A percentile compares a stretch with the other conserved stretches of the same genome.
Conservation (phyloP, 2,329 filamentous ascomycete genomes). For the Aureobasidium lini region DNA sequence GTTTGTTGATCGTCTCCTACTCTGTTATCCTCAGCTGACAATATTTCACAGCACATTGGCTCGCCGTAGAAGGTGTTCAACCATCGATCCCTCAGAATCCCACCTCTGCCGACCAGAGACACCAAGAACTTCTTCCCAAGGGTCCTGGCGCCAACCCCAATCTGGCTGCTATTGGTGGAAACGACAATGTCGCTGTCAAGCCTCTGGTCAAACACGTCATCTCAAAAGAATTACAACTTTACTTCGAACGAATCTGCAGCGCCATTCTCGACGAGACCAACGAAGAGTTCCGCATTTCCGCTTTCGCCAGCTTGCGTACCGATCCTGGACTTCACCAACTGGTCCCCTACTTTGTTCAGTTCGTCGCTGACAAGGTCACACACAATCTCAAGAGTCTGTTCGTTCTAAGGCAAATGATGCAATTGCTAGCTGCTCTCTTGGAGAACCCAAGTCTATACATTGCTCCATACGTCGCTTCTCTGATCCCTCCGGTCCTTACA, state of each 20-base stretch:
- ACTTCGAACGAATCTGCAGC: slow-evolving; percentile 90
- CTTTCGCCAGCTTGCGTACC: slow-evolving; percentile 73
- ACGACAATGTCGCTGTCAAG: slow-evolving; percentile 76
- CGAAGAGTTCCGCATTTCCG: slow-evolving; percentile 79
- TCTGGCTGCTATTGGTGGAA: slow-evolving; percentile 72
- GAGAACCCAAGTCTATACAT: slow-evolving; percentile 74
- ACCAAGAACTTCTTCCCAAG: slow-evolving; percentile 81
- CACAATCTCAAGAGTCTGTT: slow-evolving; percentile 88
- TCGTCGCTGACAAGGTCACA: slow-evolving; percentile 91
- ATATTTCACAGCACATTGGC: slow-evolving; percentile 71
- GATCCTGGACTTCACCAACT: slow-evolving; percentile 94
- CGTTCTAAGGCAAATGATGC: slow-evolving; percentile 84
- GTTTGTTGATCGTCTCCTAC: slow-evolving; percentile 40
- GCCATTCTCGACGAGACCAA: slow-evolving; percentile 83
- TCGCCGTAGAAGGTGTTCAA: slow-evolving; percentile 94
- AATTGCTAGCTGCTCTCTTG: slow-evolving; percentile 75
- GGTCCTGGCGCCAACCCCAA: slow-evolving; percentile 81
- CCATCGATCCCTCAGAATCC: slow-evolving; percentile 96
- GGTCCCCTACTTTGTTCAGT: slow-evolving; percentile 92
- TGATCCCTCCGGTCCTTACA: slow-evolving; percentile 83
- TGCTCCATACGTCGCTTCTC: slow-evolving; percentile 58
- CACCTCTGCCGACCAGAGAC: slow-evolving; percentile 63
- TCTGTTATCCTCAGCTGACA: slow-evolving; percentile 2
- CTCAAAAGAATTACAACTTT: slow-evolving; percentile 90
- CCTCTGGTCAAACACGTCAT: slow-evolving; percentile 93